Percentiles rank a stretch among this genome's conserved stretches.
These are phyloP conservation scores for Mucor plumbeus DNA, from an alignment of 371 early-diverging fungal genomes.

Conservation along the genomic window DNA sequence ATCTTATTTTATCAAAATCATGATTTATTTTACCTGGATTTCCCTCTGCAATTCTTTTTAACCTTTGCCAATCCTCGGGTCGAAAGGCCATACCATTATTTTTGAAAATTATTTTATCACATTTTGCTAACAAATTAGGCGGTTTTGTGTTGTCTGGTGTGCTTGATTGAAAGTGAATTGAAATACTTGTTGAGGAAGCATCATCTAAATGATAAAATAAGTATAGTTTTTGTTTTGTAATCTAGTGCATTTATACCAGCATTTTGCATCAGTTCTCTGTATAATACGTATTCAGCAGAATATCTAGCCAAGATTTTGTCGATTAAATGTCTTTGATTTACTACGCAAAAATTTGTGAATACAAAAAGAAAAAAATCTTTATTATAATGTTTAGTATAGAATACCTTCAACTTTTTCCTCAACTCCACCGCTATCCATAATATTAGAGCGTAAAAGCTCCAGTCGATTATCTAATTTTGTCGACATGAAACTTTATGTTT, in stretches of 20 bases:
- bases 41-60: constrained; percentile 90
- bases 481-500: background rate
- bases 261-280: constrained; percentile 78
- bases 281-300: constrained; percentile 79
- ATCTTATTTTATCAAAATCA: background rate
- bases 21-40: constrained; percentile 68
- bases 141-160: constrained; percentile 42
- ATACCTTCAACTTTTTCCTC: constrained; percentile 71
- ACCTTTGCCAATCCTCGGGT: constrained; percentile 83
- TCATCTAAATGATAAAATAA: constrained; percentile 48
- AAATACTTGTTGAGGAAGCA: constrained; percentile 63
- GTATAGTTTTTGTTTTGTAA: too few species aligned
- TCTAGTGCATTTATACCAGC: constrained; percentile 31
- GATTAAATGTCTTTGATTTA: constrained; percentile 91
- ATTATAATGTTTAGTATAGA: too few species aligned
- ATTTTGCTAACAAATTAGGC: constrained; percentile 57
- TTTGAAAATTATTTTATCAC: constrained; percentile 70
- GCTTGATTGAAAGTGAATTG: constrained; percentile 61
- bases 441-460: constrained; percentile 46
- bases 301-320: constrained; percentile 92
- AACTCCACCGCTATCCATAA: constrained; percentile 51
- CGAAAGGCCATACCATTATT: constrained; percentile 88
- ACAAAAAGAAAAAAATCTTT: too few species aligned
- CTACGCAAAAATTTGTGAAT: constrained; percentile 28
- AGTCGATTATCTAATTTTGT: constrained; percentile 20